These are phyloP conservation scores for Fusarium sp. DNA, from an alignment of 2,329 filamentous ascomycete species.

Conservation along the genomic window DNA sequence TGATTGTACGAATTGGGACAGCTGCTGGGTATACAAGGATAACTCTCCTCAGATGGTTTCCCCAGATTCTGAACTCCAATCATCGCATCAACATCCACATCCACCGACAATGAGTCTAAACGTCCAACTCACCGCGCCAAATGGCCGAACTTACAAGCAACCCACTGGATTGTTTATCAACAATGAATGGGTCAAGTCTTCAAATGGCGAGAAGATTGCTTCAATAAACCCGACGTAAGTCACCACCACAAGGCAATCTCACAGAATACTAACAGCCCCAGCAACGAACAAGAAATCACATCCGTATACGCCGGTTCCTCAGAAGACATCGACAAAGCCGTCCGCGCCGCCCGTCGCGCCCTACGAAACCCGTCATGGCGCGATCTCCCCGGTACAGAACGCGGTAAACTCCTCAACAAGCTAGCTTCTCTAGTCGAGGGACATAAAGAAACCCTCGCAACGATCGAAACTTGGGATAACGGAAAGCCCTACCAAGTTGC, in stretches of 20 bases:
- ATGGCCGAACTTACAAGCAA: conserved; percentile 74
- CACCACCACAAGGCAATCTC: no score
- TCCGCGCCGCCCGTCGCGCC: conserved; percentile 68
- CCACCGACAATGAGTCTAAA: conserved; percentile 41
- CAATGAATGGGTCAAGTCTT: conserved; percentile 76
- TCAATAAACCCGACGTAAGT: conserved; percentile 66
- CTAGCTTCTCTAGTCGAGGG: conserved; percentile 76
- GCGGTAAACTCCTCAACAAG: conserved; percentile 76
- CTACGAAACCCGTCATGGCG: conserved; percentile 76
- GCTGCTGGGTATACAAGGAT: conserved; percentile 20
- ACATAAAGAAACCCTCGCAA: conserved; percentile 62
- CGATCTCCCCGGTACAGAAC: conserved; percentile 71
- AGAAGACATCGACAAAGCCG: conserved; percentile 50
- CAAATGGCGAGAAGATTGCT: conserved; percentile 64
- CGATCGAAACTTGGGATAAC: conserved; percentile 84
- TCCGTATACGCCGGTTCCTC: conserved; percentile 48
- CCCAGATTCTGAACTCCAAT: not conserved
- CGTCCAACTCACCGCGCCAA: conserved; percentile 55
- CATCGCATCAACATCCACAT: no score
- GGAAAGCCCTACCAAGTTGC: conserved; percentile 74
- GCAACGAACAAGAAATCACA: conserved; percentile 49
- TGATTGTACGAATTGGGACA: not conserved
- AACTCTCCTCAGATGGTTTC: conserved; percentile 14
- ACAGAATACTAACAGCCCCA: conserved; percentile 6
- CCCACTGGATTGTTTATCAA: conserved; percentile 81